Base-by-base conservation (phyloP, 805 yeast genomes). In the Candida chilensis region DNA sequence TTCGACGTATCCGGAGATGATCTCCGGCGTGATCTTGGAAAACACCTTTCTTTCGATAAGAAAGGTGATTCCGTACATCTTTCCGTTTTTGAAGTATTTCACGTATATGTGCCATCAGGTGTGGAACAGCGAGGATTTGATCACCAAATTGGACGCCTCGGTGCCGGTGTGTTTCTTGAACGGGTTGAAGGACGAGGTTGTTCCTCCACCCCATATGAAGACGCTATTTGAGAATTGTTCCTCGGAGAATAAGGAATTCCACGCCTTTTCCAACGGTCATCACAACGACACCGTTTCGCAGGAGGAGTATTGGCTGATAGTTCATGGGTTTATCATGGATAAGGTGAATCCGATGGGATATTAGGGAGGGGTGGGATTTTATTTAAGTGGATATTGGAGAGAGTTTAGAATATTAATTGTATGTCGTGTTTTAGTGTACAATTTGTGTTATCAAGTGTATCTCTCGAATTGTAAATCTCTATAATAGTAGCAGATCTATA, bases 281-380 rank as follows among this genome's bases (percentile, higher is more conserved):
- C 98, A 90, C 52, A 90, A 90, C 46, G 94, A 87, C 47, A 86
- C 96, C 0, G 74, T 82, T 21, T 44, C 71, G 4, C 85, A 78
- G 45, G 74, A 74, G 1, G 75, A 72, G 9, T 90, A 90, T 52
- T 92, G 96, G 95, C 72, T 70, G 5, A 63, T 59, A 17, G 58
- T 86, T 29, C 64, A 64, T 26, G 66, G 67, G 15, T 85, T 84
- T 44, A 56, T 77, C 20, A 50, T 53, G 32, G 42, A 54, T 5
- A 54, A 64, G 36, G 63, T 60, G 5, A 60, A 54, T 30, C 73
- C 74, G 4, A 49, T 50, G 6, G 64, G 64, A 4, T 47, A 50
- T 35, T 54, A 44, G 27, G n/a, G n/a, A n/a, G n/a, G n/a, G n/a
- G n/a, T n/a, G n/a, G n/a, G n/a, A n/a, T n/a, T 19, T 9, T 19